A percentile compares a stretch with the other conserved stretches of the same genome.
Evolutionary conservation across 495 filamentous ascomycete genomes (phyloP).

Genomic region (Penicillium canescens): DNA sequence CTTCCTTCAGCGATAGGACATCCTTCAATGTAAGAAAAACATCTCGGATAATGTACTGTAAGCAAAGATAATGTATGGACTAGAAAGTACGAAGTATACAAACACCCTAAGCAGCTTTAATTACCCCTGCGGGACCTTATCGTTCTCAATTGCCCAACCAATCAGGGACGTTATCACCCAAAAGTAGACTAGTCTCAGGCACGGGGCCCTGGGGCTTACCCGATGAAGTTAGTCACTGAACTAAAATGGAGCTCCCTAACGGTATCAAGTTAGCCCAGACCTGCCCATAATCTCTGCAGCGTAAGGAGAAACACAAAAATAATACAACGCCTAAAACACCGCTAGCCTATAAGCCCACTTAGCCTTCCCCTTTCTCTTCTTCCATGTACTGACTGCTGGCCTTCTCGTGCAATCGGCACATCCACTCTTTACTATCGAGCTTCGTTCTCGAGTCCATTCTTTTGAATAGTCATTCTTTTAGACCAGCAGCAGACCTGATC

Average conservation of each 20-base stretch:
- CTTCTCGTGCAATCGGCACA: conserved; percentile 23
- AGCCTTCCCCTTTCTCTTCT: conserved; percentile 9
- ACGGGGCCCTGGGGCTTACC: conserved; percentile 15
- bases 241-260: conserved; percentile 6
- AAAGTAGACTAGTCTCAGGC: conserved; percentile 12
- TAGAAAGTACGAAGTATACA: too few species aligned
- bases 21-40: too few species aligned
- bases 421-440: conserved; percentile 35
- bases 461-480: conserved; percentile 7
- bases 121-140: too few species aligned
- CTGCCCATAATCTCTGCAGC: conserved; percentile 15
- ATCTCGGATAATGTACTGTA: too few species aligned
- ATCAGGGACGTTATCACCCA: not conserved
- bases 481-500: conserved; percentile 6
- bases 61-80: too few species aligned
- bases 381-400: not conserved
- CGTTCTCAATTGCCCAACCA: not conserved
- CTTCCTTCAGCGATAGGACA: too few species aligned
- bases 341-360: conserved; percentile 17
- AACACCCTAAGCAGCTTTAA: too few species aligned
- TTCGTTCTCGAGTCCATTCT: conserved; percentile 18
- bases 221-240: not conserved
- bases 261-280: conserved; percentile 4
- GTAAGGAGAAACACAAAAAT: conserved; percentile 8
- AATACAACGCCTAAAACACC: conserved; percentile 7